A percentile compares a stretch with the other conserved stretches of the same genome.
Conservation (phyloP, 768 basidiomycete genomes). For the Chiua virens region DNA sequence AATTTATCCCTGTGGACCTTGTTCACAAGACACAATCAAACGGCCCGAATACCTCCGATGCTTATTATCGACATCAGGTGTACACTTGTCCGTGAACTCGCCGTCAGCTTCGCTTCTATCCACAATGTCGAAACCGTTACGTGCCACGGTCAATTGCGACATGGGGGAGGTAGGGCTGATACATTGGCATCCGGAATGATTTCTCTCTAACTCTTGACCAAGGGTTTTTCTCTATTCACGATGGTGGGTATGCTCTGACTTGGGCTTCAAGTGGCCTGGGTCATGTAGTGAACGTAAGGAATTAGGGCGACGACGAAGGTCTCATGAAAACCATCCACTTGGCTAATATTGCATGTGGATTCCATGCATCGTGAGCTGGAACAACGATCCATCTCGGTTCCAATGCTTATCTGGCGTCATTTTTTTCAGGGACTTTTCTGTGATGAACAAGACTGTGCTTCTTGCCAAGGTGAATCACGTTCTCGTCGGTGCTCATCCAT, state of each 20-base stretch:
- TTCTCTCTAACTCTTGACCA: conserved; percentile 2
- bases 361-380: conserved; percentile 55
- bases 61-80: neutral
- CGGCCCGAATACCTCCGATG: conserved; percentile 2
- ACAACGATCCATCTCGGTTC: neutral
- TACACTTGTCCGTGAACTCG: neutral
- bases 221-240: conserved; percentile 53
- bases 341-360: conserved; percentile 67
- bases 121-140: conserved; percentile 23
- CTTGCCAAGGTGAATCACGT: conserved; percentile 58
- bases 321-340: conserved; percentile 58
- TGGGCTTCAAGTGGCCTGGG: neutral
- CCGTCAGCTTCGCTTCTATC: neutral
- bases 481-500: conserved; percentile 64
- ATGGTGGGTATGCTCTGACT: conserved; percentile 32
- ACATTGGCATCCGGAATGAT: neutral
- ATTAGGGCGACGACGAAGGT: conserved; percentile 49
- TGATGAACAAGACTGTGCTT: conserved; percentile 62
- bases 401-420: neutral
- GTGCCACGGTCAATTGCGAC: conserved; percentile 53
- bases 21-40: neutral
- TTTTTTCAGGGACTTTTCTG: conserved; percentile 52
- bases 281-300: neutral
- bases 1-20: neutral
- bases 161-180: conserved; percentile 49